Evolutionary conservation across 1,284 basidiomycete species (phyloP), one percentile per base, ranked within the genome.

Genomic region (Puccinia novopanici): DNA sequence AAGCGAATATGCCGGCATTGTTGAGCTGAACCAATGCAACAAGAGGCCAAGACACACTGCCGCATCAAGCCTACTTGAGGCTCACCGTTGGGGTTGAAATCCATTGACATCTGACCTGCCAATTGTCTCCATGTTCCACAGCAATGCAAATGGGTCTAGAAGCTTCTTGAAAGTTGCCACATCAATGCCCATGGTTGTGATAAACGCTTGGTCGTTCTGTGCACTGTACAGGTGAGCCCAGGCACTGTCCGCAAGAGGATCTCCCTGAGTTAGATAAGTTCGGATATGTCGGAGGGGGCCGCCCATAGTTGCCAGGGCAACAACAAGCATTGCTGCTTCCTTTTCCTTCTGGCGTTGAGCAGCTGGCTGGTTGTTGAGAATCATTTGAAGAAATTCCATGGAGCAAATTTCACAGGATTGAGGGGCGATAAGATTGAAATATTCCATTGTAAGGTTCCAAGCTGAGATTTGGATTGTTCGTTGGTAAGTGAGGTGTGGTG

Each of bases 1-100:
- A 4, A 68, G 40, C 10, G 40, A 24, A 22, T 45, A 45, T 6
- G n/a, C 19, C 45, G 9, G 65, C 65, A 68, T 68, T 15, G 40
- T 68, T 68, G 65, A 68, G 37, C 12, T 22, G 4, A 68, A 17
- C 40, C 65, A 68, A 22, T 68, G 65, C 12, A 68, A 17, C 15
- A 68, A 3, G 3, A 68, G 40, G 3, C 40, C 40, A 24, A 68
- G 65, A 9, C 65, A 45, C 2, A 22, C 40, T 15, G 40, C 40
- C 3, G 65, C 37, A 68, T 68, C 30, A 12, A 68, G 65, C 3
- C 2, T 4, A 40, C 3, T 42, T 65, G 63, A 19, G 40, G 37
- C 17, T 65, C 34, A 3, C 65, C 40, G 19, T 45, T 37, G 4
- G 65, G 42, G 24, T 68, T 24, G 6, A 45, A 37, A 68, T 68